Evolutionary conservation across 805 yeast species (phyloP), one percentile per base, ranked within the genome.

Genomic region (Candida corydali): DNA sequence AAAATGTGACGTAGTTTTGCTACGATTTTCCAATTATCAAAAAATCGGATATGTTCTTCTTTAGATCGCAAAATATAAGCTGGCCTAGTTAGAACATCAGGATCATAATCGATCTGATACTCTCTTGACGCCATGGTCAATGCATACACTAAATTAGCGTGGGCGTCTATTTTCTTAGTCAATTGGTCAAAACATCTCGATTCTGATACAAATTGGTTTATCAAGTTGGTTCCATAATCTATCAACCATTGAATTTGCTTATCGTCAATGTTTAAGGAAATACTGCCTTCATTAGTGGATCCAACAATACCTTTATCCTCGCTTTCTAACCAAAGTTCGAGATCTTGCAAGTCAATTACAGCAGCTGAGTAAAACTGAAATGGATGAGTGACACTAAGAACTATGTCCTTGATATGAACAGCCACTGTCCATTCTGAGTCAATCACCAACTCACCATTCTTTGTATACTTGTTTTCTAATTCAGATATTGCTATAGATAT

Each of bases 71-170:
- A 74, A 20, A 87, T 77, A 48, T 84, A 80, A 0, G 96, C 82
- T 0, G 97, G 96, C 35, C 87, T 82, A 1, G 97, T 89, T 36
- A 91, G 72, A 14, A 88, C 96, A 5, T 86, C 78, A 0, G 98
- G 94, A 50, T 93, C 98, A 43, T 85, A 85, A 34, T 79, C 78
- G 29, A 88, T 74, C 20, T 72, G 70, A 34, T 55, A 52, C 1
- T 54, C 50, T 8, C 49, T 49, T 7, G 73, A 65, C 2, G 70
- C 75, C 9, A 48, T 48, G 3, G 75, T 54, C 14, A 73, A 47
- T 8, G 52, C 46, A 45, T 71, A 71, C 1, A 74, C 54, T 23
- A 75, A 49, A 26, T 71, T 73, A 8, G 65, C 56, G n/a, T 38
- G 34, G 2, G 42, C 42, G 2, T 38, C 31, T n/a, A 41, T 34